These are phyloP conservation scores for Gastrolobium bilobum DNA, from an alignment of 306 rosid genomes.

Conservation along the genomic window DNA sequence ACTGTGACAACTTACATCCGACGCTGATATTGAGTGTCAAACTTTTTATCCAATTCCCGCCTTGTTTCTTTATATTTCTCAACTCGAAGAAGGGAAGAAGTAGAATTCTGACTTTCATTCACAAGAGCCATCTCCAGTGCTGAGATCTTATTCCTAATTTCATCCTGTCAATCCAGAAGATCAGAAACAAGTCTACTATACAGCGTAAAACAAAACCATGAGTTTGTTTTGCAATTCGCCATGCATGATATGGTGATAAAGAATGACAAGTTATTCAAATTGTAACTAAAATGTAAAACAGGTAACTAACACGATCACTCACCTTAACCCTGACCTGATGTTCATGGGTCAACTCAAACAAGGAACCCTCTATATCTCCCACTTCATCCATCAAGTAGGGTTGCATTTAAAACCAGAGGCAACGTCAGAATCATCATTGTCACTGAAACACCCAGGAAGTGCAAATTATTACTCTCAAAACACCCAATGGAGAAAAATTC, in stretches of 20 bases:
- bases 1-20: conserved; percentile 68
- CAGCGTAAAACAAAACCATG: conserved; percentile 39
- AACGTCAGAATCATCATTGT: conserved; percentile 64
- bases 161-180: conserved; percentile 69
- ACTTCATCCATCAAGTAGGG: conserved; percentile 74
- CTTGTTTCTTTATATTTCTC: conserved; percentile 85
- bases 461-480: conserved; percentile 44
- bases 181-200: conserved; percentile 31
- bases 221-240: conserved; percentile 12
- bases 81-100: conserved; percentile 63
- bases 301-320: conserved; percentile 38
- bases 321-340: conserved; percentile 77
- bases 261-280: conserved; percentile 38
- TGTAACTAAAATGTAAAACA: too few species aligned
- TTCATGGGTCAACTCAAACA: conserved; percentile 69
- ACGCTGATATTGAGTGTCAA: conserved; percentile 87
- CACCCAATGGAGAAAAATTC: not conserved
- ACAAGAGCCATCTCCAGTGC: conserved; percentile 69
- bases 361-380: conserved; percentile 73
- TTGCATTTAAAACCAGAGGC: conserved; percentile 54
- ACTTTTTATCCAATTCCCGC: conserved; percentile 76
- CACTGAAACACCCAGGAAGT: conserved; percentile 54
- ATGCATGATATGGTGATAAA: not conserved
- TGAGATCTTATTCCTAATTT: conserved; percentile 72
- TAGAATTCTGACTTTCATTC: conserved; percentile 64